Percentiles rank a stretch among this genome's conserved stretches.
phyloP scores from a whole-genome alignment of 2,329 filamentous ascomycete species.

The Metarhizium rileyi region DNA sequence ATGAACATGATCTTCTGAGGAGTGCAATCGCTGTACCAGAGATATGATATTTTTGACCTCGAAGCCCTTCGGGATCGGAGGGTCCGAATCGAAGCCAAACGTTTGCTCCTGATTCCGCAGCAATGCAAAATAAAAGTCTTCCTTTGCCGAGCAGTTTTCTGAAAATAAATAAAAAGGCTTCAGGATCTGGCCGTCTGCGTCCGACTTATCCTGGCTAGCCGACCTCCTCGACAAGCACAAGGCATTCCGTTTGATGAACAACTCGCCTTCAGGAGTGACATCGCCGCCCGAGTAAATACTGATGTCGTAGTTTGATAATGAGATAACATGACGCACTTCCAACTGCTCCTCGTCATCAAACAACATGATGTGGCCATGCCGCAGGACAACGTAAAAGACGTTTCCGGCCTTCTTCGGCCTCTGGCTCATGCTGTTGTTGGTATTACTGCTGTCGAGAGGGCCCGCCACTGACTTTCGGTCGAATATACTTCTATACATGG shows the following conservation, averaged over 20 bases:
- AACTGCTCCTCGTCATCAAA: constrained; percentile 94
- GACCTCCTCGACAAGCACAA: constrained; percentile 65
- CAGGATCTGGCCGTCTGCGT: constrained; percentile 47
- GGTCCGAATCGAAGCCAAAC: constrained; percentile 39
- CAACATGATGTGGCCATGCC: constrained; percentile 92
- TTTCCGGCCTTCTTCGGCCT: constrained; percentile 63
- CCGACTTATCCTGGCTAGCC: constrained; percentile 38
- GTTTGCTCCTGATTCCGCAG: constrained; percentile 72
- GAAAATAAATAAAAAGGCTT: constrained; percentile 92
- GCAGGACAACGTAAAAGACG: constrained; percentile 86
- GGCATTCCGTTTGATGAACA: constrained; percentile 92
- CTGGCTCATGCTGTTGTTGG: constrained; percentile 37
- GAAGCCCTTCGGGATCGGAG: constrained; percentile 65
- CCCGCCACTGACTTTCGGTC: constrained; percentile 55
- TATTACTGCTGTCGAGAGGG: constrained; percentile 38
- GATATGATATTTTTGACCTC: constrained; percentile 80
- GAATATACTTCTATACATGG: constrained; percentile 95
- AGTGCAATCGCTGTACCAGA: constrained; percentile 82
- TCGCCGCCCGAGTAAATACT: constrained; percentile 76
- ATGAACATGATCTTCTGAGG: constrained; percentile 81
- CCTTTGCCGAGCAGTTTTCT: constrained; percentile 91
- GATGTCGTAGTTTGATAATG: constrained; percentile 76
- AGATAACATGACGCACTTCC: constrained; percentile 93
- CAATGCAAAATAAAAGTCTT: constrained; percentile 95
- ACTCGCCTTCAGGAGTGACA: constrained; percentile 74